These are phyloP conservation scores for Fusarium sp. DNA, from an alignment of 2,329 filamentous ascomycete genomes.

Conservation along the genomic window DNA sequence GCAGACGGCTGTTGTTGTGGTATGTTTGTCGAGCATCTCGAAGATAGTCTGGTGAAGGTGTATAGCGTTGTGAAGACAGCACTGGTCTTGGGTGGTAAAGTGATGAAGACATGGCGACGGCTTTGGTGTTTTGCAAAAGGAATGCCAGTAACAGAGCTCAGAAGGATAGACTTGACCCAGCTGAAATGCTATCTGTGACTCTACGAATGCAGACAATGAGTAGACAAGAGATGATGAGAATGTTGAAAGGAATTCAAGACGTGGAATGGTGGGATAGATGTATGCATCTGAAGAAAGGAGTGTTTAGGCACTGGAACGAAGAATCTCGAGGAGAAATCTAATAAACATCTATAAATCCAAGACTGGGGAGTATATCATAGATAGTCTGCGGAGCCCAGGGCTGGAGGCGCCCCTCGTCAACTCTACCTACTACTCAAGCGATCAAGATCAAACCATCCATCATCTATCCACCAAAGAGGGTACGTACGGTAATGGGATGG, in stretches of 20 bases:
- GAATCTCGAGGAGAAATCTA: conserved; percentile 48
- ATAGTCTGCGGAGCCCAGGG: conserved; percentile 49
- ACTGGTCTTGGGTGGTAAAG: conserved; percentile 59
- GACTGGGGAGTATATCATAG: conserved; percentile 49
- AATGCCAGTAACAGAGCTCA: conserved; percentile 49
- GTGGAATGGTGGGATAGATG: conserved; percentile 58
- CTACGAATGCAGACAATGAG: conserved; percentile 49
- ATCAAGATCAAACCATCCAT: conserved; percentile 49
- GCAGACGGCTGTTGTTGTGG: conserved; percentile 54
- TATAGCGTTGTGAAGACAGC: conserved; percentile 63
- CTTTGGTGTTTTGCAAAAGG: conserved; percentile 40
- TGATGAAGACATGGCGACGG: conserved; percentile 52
- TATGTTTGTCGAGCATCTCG: conserved; percentile 56
- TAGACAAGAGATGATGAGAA: conserved; percentile 54
- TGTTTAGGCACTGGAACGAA: conserved; percentile 54
- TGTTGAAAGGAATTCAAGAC: conserved; percentile 58
- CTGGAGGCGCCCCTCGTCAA: conserved; percentile 44
- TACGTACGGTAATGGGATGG: conserved; percentile 33
- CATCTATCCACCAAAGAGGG: conserved; percentile 46
- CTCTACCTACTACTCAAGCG: conserved; percentile 48
- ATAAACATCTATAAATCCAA: conserved; percentile 54
- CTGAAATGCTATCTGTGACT: conserved; percentile 45
- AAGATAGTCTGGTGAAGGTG: conserved; percentile 59
- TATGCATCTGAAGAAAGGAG: conserved; percentile 52
- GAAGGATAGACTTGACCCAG: conserved; percentile 45